phyloP scores from a whole-genome alignment of 495 filamentous ascomycete genomes.

The Aeminium ludgeri region DNA sequence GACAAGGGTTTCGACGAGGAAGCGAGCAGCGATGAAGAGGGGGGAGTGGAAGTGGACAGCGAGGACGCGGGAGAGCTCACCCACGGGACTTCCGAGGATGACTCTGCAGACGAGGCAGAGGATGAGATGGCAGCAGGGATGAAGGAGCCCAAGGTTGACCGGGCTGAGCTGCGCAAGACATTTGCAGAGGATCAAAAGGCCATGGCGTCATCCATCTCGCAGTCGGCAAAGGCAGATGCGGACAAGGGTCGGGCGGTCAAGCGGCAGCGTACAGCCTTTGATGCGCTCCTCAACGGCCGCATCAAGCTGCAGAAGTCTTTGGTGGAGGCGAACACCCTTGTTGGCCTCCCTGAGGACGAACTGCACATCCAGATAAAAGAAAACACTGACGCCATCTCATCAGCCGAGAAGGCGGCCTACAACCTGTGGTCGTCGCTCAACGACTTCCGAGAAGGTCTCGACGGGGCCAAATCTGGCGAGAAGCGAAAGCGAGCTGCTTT shows the following conservation, averaged over 20 bases:
- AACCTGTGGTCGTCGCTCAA: constrained; percentile 75
- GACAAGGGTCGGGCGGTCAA: constrained; percentile 76
- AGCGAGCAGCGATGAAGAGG: constrained; percentile 24
- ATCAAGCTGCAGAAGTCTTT: constrained; percentile 86
- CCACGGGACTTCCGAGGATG: constrained; percentile 18
- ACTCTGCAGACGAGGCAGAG: constrained; percentile 26
- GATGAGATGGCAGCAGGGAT: constrained; percentile 16
- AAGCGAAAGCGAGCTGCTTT: constrained; percentile 31
- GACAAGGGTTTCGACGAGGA: constrained; percentile 22
- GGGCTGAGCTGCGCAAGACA: constrained; percentile 46
- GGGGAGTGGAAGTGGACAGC: constrained; percentile 22
- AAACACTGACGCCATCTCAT: constrained; percentile 34
- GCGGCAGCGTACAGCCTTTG: constrained; percentile 66
- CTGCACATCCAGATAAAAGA: background rate
- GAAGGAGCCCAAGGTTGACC: constrained; percentile 21
- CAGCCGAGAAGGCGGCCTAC: constrained; percentile 75
- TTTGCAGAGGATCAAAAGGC: constrained; percentile 56
- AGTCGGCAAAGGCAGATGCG: constrained; percentile 60
- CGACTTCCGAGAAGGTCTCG: constrained; percentile 45
- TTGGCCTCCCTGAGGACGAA: constrained; percentile 16
- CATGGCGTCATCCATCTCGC: constrained; percentile 49
- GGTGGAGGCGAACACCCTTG: constrained; percentile 59
- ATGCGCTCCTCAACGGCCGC: constrained; percentile 67
- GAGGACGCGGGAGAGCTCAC: constrained; percentile 27
- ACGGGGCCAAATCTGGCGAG: constrained; percentile 38